Evolutionary conservation across 2,329 filamentous ascomycete genomes (phyloP).

Genomic region (Aspergillus glaucus): DNA sequence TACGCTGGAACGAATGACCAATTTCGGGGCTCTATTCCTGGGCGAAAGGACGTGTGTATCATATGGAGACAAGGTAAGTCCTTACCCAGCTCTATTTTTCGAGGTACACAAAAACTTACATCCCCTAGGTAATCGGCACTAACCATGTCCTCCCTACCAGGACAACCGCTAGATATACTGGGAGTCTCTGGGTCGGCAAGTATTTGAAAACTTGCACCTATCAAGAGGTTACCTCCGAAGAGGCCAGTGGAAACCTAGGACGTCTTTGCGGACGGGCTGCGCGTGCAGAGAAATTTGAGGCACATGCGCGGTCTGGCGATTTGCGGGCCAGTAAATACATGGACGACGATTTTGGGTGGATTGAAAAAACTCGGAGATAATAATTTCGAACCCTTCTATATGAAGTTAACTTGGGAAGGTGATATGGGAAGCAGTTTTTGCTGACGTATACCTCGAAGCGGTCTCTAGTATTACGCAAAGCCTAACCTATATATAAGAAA

Average conservation of each 20-base stretch:
- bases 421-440: no score
- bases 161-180: constrained; percentile 45
- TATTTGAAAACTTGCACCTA: constrained; percentile 49
- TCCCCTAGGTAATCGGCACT: constrained; percentile 45
- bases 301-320: constrained; percentile 49
- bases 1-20: no score
- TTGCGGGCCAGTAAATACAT: constrained; percentile 42
- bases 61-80: no score
- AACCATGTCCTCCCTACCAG: constrained; percentile 51
- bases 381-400: no score
- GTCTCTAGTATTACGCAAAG: no score
- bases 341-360: constrained; percentile 41
- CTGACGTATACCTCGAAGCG: no score
- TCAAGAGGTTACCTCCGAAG: constrained; percentile 41
- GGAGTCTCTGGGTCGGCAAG: constrained; percentile 52
- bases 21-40: no score
- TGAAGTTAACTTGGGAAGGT: no score
- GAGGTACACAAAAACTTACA: no score
- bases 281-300: constrained; percentile 48
- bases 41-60: no score
- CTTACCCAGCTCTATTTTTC: no score
- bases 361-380: constrained; percentile 14
- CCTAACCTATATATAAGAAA: neutral
- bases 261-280: constrained; percentile 45
- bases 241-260: constrained; percentile 45